phyloP scores from a whole-genome alignment of 768 basidiomycete species.

The Phaeolepiota aurea region DNA sequence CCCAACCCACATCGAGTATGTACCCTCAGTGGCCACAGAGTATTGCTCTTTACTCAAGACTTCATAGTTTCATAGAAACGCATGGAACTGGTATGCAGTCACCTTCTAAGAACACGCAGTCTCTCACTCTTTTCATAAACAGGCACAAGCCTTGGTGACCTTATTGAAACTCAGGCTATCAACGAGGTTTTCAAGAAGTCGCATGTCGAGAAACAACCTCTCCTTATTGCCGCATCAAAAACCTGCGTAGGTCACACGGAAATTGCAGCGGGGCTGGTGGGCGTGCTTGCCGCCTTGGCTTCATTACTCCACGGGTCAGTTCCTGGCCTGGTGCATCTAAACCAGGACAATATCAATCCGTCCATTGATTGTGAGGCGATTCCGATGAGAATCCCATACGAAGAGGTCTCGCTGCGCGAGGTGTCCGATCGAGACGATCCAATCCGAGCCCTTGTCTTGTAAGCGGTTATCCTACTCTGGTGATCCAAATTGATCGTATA shows the following conservation, averaged over 20 bases:
- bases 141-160: conserved; percentile 26
- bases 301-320: conserved; percentile 17
- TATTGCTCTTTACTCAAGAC: background rate
- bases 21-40: background rate
- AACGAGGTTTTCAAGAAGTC: conserved; percentile 24
- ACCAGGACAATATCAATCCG: conserved; percentile 20
- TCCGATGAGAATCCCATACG: conserved; percentile 20
- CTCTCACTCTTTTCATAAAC: background rate
- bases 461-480: background rate
- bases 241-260: conserved; percentile 26
- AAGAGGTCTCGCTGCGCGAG: conserved; percentile 8
- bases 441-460: conserved; percentile 15
- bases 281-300: conserved; percentile 20
- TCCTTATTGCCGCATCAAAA: conserved; percentile 24
- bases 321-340: conserved; percentile 23
- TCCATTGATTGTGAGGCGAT: conserved; percentile 20
- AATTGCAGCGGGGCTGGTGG: conserved; percentile 21
- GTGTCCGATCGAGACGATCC: conserved; percentile 11
- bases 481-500: background rate
- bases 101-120: background rate
- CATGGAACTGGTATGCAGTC: conserved; percentile 22
- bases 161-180: conserved; percentile 26
- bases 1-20: conserved; percentile 25
- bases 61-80: conserved; percentile 23
- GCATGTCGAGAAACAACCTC: conserved; percentile 18